Conservation (phyloP, 192 early-diverging fungal genomes). For the Coemansia furcata region DNA sequence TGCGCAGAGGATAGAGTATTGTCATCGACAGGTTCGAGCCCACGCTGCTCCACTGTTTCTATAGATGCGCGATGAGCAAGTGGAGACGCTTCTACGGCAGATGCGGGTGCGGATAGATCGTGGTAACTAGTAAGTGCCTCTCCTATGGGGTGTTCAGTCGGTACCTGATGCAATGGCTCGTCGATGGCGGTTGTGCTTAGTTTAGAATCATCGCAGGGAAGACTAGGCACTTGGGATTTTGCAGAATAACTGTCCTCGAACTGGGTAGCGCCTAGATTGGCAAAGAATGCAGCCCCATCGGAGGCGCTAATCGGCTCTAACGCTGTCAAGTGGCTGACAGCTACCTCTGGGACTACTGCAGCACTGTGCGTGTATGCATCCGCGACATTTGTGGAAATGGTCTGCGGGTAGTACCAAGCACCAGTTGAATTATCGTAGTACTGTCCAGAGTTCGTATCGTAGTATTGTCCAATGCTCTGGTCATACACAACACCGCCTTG, state of each 20-base stretch:
- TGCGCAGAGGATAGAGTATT: neutral
- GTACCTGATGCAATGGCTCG: neutral
- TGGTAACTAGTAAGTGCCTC: neutral
- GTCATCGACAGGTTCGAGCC: neutral
- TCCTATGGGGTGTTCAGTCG: neutral
- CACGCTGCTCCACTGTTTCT: neutral
- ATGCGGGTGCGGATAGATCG: neutral
- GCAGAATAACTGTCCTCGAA: neutral
- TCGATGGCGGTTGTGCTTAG: neutral
- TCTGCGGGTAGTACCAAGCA: slow-evolving; percentile 43
- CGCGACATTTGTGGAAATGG: neutral
- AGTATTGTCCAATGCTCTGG: slow-evolving; percentile 37
- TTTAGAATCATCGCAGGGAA: neutral
- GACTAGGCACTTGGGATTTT: neutral
- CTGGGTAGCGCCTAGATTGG: slow-evolving; percentile 14
- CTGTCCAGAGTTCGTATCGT: slow-evolving; percentile 45
- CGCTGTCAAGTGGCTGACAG: neutral
- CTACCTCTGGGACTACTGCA: neutral
- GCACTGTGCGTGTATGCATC: neutral
- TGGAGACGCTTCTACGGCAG: neutral
- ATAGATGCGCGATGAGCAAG: neutral
- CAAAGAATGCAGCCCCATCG: slow-evolving; percentile 49
- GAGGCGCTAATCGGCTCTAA: neutral
- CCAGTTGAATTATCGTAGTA: slow-evolving; percentile 42
- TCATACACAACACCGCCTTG: slow-evolving; percentile 38